Conservation (phyloP, 2,329 filamentous ascomycete species). For the Penicillium sp. region DNA sequence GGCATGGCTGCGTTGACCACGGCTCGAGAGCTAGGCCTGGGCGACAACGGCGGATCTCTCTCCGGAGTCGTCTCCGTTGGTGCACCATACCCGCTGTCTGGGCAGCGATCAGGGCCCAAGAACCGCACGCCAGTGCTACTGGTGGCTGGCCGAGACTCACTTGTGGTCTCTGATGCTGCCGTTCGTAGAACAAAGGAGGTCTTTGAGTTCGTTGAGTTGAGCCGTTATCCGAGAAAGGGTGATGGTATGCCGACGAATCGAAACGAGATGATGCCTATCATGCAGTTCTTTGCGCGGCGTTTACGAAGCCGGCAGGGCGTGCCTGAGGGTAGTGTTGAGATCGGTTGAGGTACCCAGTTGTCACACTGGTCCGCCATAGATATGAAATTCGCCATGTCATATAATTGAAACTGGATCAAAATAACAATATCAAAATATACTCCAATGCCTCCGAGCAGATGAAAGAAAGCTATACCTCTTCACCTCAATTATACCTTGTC, state of each 20-base stretch:
- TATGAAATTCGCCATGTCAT: background rate
- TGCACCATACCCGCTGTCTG: conserved; percentile 38
- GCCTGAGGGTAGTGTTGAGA: conserved; percentile 44
- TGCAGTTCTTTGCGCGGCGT: conserved; percentile 62
- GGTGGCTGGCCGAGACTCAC: conserved; percentile 38
- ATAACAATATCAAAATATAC: no score
- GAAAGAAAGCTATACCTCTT: no score
- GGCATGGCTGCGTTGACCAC: conserved; percentile 58
- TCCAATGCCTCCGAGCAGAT: no score
- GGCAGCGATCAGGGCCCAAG: conserved; percentile 28
- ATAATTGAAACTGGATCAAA: background rate
- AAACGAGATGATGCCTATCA: conserved; percentile 85
- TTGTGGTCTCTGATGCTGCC: conserved; percentile 58
- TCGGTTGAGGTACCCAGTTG: conserved; percentile 24
- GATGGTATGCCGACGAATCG: conserved; percentile 78
- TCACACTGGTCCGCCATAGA: background rate
- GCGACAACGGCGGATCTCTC: conserved; percentile 24
- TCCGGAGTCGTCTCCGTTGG: conserved; percentile 44
- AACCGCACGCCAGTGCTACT: conserved; percentile 42
- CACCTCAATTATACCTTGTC: conserved; percentile 5
- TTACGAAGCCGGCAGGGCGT: conserved; percentile 44
- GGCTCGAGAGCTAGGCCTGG: conserved; percentile 43
- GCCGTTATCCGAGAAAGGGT: conserved; percentile 64
- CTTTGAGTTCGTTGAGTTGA: conserved; percentile 64
- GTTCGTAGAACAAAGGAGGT: conserved; percentile 60